Base-by-base conservation (phyloP, 2,329 filamentous ascomycete genomes). In the Didymella lethalis region DNA sequence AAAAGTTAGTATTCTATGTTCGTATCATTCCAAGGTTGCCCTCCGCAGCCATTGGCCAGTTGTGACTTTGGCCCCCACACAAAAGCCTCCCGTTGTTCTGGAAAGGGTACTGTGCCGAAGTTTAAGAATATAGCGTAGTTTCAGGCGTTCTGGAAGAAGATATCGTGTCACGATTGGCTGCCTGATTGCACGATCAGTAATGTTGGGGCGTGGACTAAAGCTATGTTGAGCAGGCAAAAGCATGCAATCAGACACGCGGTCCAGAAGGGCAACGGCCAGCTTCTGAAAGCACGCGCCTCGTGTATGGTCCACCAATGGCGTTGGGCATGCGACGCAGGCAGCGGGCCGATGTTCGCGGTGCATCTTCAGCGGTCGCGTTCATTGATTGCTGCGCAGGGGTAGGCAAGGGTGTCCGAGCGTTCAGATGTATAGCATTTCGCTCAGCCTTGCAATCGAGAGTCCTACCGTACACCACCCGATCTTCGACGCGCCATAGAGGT, bases 41-140 rank as follows among this genome's bases (percentile, higher is more conserved):
- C 10, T 10, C 28, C 32, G 2, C 44, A 47, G 3, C 28, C 23
- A 10, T 4, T 23, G 44, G 28, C 26, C 26, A 18, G 18, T 18
- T 18, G 8, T 46, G 16, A n/a, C 10, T 25, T 23, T 12, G 45
- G 45, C 45, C 45, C 45, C 45, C 45, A 47, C 18, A 47, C 45
- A 11, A 32, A 6, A 12, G 29, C 28, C 18, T 32, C 34, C 45
- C 44, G 14, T n/a, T 12, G 1, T 46, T 18, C 18, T 11, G 44
- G 44, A 47, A 12, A 23, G 16, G 28, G 29, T 10, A 47, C 18
- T 8, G n/a, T 34, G 28, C 45, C 45, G 45, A 34, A 25, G 18
- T 32, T 34, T 29, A 29, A 47, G 18, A 18, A 34, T 1, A 14
- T 34, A 47, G 29, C 45, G 28, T 25, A 18, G 45, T 47, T 47